Evolutionary conservation across 345 rosid species (phyloP).

Genomic region (Chamaenerion angustifolium): DNA sequence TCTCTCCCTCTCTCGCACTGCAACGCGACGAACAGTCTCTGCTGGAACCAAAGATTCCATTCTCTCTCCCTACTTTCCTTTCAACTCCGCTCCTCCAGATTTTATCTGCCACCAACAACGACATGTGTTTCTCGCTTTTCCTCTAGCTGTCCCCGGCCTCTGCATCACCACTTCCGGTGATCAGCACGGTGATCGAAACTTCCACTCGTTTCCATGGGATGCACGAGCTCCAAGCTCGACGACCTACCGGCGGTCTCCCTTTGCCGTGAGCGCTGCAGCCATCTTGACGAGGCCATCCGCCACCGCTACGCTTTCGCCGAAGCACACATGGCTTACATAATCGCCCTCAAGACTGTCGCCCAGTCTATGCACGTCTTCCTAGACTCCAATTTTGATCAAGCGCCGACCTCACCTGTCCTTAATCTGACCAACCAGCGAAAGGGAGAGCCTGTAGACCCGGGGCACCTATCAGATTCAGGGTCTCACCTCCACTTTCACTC

Average conservation of each 20-base stretch:
- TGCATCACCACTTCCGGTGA: no score
- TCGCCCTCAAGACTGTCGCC: constrained; percentile 40
- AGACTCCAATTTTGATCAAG: constrained; percentile 1
- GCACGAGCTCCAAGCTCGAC: constrained; percentile 73
- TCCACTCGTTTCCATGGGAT: constrained; percentile 37
- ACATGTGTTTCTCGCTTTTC: no score
- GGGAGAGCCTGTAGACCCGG: constrained; percentile 18
- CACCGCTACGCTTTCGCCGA: constrained; percentile 68
- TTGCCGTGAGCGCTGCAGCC: constrained; percentile 66
- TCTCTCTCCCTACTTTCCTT: no score
- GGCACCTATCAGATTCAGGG: constrained; percentile 1
- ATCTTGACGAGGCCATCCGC: constrained; percentile 50
- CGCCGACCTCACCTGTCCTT: constrained; percentile 20
- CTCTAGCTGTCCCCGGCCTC: no score
- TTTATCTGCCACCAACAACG: no score
- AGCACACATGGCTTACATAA: constrained; percentile 49
- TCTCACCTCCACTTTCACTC: no score
- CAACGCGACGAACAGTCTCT: no score
- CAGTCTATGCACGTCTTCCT: constrained; percentile 39
- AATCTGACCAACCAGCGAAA: constrained; percentile 39
- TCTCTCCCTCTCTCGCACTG: no score
- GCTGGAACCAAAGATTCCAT: no score
- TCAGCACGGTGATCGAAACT: no score
- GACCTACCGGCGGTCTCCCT: constrained; percentile 92
- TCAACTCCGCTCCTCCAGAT: no score